These are phyloP conservation scores for Colletotrichum orchidophilum DNA, from an alignment of 2,329 filamentous ascomycete species.

Conservation along the genomic window DNA sequence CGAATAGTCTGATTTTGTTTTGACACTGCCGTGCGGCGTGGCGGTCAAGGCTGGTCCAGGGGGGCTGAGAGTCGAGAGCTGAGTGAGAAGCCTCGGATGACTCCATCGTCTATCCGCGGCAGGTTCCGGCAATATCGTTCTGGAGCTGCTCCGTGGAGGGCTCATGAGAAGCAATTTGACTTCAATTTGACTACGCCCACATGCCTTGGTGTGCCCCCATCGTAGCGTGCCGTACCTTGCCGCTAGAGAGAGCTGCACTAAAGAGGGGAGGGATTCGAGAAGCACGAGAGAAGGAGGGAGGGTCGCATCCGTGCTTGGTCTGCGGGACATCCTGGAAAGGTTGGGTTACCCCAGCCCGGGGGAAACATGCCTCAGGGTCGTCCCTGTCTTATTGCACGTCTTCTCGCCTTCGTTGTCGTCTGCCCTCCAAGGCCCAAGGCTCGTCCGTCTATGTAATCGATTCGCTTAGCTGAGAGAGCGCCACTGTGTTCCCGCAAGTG, in stretches of 20 bases:
- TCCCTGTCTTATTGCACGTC: conserved; percentile 30
- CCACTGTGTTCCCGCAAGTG: conserved; percentile 9
- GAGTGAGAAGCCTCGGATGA: conserved; percentile 58
- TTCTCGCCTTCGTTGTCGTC: conserved; percentile 5
- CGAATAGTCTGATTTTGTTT: conserved; percentile 18
- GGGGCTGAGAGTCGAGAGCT: background rate
- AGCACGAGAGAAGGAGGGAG: conserved; percentile 31
- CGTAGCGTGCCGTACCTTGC: conserved; percentile 16
- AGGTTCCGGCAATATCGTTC: background rate
- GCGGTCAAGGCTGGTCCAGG: conserved; percentile 36
- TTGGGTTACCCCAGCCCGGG: conserved; percentile 24
- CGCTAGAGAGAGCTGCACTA: conserved; percentile 1
- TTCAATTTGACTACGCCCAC: conserved; percentile 29
- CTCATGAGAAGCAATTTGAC: conserved; percentile 27
- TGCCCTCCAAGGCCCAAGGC: conserved; percentile 15
- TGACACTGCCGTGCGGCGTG: conserved; percentile 33
- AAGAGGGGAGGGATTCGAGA: conserved; percentile 31
- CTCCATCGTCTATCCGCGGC: conserved; percentile 45
- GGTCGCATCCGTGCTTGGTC: conserved; percentile 32
- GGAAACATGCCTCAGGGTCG: conserved; percentile 15
- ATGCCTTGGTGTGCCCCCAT: background rate
- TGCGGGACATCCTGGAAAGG: conserved; percentile 25
- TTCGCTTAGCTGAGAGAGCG: conserved; percentile 13
- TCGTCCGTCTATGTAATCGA: conserved; percentile 14
- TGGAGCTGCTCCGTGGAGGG: conserved; percentile 13